Evolutionary conservation across 2,329 filamentous ascomycete species (phyloP), one percentile per base, ranked within the genome.

Genomic region (Verticillium nubilum): DNA sequence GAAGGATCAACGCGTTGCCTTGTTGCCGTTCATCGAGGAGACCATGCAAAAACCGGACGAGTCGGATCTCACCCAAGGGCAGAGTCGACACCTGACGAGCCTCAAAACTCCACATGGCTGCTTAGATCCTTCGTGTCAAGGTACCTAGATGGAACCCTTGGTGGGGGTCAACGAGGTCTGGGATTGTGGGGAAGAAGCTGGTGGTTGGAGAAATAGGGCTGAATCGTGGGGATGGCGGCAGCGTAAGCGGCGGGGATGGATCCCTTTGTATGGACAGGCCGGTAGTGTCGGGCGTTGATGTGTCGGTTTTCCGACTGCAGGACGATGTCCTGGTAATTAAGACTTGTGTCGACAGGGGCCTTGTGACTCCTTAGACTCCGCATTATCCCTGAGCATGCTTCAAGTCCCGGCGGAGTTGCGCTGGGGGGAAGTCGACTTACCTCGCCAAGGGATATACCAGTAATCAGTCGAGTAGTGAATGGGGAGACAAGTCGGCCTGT

Each of bases 241-340:
- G 42, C 5, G 42, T 10, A 23, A 47, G 42, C 42, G 42, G 42
- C 42, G 42, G 42, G 42, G 10, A 47, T 47, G 9, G 42, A 3
- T 23, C 25, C 19, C n/a, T 23, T n/a, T 19, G 42, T 12, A n/a
- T 47, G 42, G 42, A 47, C 42, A 23, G 42, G 19, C 9, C 19
- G 42, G 42, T 47, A 23, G 42, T 47, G 42, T 47, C 42, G 42
- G 42, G n/a, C 5, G 12, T 12, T 12, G 19, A 9, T 19, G 42
- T 25, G 69, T 82, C 17, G 33, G 15, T 37, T 37, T 2, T 17
- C 6, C 6, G 15, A 17, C 33, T 37, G 33, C 33, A 17, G 33
- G 33, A 37, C 15, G 33, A 37, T 17, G 33, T 6, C 15, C n/a
- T 37, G 12, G 33, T 37, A 6, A 6, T 37, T n/a, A n/a, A n/a